Percentiles rank a stretch among this genome's conserved stretches.
phyloP scores from a whole-genome alignment of 176 grass and related monocot genomes.

The Otatea glauca region DNA sequence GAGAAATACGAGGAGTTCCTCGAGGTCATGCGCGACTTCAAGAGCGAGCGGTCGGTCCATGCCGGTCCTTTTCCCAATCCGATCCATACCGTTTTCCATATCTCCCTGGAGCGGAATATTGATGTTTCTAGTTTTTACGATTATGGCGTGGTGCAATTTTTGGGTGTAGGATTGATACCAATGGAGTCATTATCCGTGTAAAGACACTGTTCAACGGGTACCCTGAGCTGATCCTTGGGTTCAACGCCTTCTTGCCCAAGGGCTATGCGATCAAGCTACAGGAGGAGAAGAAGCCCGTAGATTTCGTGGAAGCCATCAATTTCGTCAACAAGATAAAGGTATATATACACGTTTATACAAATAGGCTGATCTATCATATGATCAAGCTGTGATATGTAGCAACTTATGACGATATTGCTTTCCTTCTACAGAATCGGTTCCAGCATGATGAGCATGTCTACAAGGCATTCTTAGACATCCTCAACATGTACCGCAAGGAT shows the following conservation, averaged over 20 bases:
- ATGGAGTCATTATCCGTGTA: constrained; percentile 92
- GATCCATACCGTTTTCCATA: not conserved
- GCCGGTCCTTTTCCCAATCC: not conserved
- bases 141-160: not conserved
- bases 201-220: constrained; percentile 95
- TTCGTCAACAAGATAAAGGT: constrained; percentile 99
- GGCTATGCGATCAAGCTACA: constrained; percentile 96
- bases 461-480: constrained; percentile 96
- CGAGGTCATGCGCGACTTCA: constrained; percentile 99
- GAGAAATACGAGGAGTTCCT: constrained; percentile 99
- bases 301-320: constrained; percentile 98
- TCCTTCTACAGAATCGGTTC: constrained; percentile 76
- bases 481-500: constrained; percentile 99
- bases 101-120: not conserved
- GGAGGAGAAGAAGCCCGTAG: constrained; percentile 97
- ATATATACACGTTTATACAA: not conserved
- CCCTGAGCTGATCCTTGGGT: constrained; percentile 90
- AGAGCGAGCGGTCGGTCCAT: constrained; percentile 83
- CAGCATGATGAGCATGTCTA: constrained; percentile 91
- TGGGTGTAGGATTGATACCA: constrained; percentile 77
- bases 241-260: constrained; percentile 97
- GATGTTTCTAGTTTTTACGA: not conserved
- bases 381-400: not conserved
- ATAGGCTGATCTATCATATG: constrained; percentile 14
- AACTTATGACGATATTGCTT: constrained; percentile 7